These are phyloP conservation scores for Termitomyces eurrhizus DNA, from an alignment of 768 basidiomycete genomes.

Conservation along the genomic window DNA sequence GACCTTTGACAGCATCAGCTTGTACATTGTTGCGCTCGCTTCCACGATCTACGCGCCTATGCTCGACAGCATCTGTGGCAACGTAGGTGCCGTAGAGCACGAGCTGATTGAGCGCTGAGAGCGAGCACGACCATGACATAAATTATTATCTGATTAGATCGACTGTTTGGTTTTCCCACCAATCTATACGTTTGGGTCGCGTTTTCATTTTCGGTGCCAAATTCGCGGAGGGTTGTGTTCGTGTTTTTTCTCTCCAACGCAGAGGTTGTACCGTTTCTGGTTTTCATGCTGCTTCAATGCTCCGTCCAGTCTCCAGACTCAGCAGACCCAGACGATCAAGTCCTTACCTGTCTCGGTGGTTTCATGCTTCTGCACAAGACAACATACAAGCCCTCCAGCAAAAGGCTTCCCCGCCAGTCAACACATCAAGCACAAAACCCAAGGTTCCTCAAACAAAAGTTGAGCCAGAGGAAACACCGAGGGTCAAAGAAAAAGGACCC, in stretches of 20 bases:
- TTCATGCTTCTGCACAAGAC: constrained; percentile 23
- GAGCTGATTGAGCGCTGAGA: background rate
- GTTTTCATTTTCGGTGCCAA: constrained; percentile 3
- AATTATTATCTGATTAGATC: constrained; percentile 17
- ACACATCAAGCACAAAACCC: constrained; percentile 1
- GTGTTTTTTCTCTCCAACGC: background rate
- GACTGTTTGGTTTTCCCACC: constrained; percentile 5
- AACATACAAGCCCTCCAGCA: constrained; percentile 19
- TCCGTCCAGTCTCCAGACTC: constrained; percentile 17
- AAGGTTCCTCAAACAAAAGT: background rate
- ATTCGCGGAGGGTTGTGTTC: background rate
- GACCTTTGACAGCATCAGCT: constrained; percentile 5
- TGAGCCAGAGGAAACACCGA: constrained; percentile 2
- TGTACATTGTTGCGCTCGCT: constrained; percentile 1
- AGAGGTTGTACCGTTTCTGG: background rate
- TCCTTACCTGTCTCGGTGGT: constrained; percentile 28
- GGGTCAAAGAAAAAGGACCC: constrained; percentile 2
- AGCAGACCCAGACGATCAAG: constrained; percentile 17
- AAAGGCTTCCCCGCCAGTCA: constrained; percentile 5
- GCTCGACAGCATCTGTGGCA: background rate
- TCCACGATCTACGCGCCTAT: background rate
- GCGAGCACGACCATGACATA: background rate
- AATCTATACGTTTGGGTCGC: background rate
- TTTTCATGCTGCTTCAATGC: constrained; percentile 22
- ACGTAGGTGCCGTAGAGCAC: background rate